These are phyloP conservation scores for Neonectria sp. DNA, from an alignment of 2,329 filamentous ascomycete genomes.

Conservation along the genomic window DNA sequence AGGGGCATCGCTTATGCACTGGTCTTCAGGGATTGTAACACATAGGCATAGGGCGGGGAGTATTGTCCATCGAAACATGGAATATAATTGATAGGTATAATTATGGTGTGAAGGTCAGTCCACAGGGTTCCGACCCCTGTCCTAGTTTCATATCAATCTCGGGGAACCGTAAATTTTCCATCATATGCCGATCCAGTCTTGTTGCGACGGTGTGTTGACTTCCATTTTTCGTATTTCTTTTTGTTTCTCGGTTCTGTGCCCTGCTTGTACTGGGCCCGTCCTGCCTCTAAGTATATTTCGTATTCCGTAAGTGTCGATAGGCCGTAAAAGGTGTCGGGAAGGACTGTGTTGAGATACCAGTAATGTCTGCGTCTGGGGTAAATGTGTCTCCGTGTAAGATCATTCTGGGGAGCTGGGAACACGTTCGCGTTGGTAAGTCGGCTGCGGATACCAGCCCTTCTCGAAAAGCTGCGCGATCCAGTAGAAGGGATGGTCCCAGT, in stretches of 20 bases:
- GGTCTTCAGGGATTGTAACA: background rate
- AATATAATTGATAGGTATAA: background rate
- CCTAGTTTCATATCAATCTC: background rate
- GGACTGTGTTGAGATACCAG: background rate
- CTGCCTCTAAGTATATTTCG: background rate
- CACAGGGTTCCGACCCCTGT: background rate
- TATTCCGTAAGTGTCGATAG: background rate
- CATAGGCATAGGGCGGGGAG: background rate
- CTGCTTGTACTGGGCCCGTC: background rate
- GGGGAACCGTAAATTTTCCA: background rate
- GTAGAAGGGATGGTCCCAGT: conserved; percentile 60
- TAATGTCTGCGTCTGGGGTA: background rate
- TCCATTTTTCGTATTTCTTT: background rate
- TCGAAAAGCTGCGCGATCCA: conserved; percentile 65
- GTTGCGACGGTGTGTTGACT: background rate
- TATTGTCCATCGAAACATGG: background rate
- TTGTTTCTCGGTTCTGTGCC: background rate
- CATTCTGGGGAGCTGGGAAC: conserved; percentile 10
- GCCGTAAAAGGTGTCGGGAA: background rate
- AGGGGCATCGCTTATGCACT: background rate
- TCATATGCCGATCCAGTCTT: background rate
- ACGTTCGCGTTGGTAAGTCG: conserved; percentile 48
- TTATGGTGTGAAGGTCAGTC: background rate
- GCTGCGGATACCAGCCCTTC: conserved; percentile 55
- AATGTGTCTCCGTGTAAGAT: background rate